Evolutionary conservation across 2,329 filamentous ascomycete genomes (phyloP), one percentile per base, ranked within the genome.

Genomic region (Cadophora sp.): DNA sequence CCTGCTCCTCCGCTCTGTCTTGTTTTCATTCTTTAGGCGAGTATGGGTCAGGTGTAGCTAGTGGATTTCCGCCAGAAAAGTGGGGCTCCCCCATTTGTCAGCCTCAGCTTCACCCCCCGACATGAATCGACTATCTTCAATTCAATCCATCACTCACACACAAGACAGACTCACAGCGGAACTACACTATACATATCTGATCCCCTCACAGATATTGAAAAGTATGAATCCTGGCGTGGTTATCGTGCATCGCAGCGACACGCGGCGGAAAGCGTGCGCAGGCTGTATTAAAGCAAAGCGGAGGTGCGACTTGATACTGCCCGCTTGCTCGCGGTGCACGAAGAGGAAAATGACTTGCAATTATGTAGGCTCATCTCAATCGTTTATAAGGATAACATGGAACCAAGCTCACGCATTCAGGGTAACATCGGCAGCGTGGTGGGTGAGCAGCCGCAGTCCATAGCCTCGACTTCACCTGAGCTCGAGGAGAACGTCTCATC

Each of bases 231-330:
- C 46, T 22, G 34, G 26, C 24, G 40, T 67, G 29, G 55, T 53
- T 7, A 22, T 64, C 2, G 61, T 66, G 8, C 60, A 64, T 59
- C 60, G 62, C 26, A 70, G 64, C 43, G 37, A 64, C 16, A 69
- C 61, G 29, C 56, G 69, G 26, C 46, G 67, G 26, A 76, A 75
- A 62, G 64, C 73, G 11, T 76, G 73, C 62, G 37, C 48, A 2
- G 65, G 51, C 8, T 75, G 73, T 37, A 71, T 74, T 16, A 72
- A 72, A 53, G 68, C 72, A 2, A 76, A 76, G 68, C 46, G 73
- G 56, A 69, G 73, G 68, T 75, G 73, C 40, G 73, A 76, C 61
- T 68, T 75, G 40, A 65, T 64, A 16, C 46, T 73, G 11, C 74
- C 73, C 4, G 16, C 11, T 11, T 76, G 73, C 64, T 61, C 65